Evolutionary conservation across 495 filamentous ascomycete species (phyloP), one percentile per base, ranked within the genome.

Genomic region (Podospora comata): DNA sequence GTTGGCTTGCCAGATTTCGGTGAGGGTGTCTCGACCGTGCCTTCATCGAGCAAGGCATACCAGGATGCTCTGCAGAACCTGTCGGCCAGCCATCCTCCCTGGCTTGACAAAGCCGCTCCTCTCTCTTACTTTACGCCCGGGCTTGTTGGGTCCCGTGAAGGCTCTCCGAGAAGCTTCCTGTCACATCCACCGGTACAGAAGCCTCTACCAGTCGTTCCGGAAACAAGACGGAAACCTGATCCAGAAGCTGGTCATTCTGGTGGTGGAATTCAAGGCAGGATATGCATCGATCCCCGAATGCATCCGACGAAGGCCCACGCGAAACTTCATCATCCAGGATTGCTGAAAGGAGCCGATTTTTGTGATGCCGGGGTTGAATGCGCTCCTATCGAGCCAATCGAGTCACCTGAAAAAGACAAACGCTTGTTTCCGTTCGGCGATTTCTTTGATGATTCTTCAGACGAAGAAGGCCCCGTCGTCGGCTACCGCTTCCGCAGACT

Each of bases 401-500:
- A 65, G 7, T 13, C 54, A 5, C 55, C 65, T 9, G 68, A 53
- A 3, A 60, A 65, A 26, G 59, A 62, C 27, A 64, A 32, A 65
- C 62, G 72, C 23, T 63, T 74, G 15, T 71, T 71, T n/a, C 70
- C 70, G 11, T 67, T 67, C 53, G 64, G 54, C 16, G 71, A 72
- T 44, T 65, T 56, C 54, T 55, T 59, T 3, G 26, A 27, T 19
- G 68, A 68, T 4, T 56, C n/a, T 28, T 61, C 44, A 23, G n/a
- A 19, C 19, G 67, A 65, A 16, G 28, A 65, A 2, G 23, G 23
- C 0, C 64, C 48, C 28, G 34, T 73, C 9, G 69, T 73, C 5
- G 76, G 72, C 13, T 68, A 72, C 30, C 71, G 67, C 7, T 70
- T 73, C 39, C 76, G 73, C 23, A 55, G 66, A n/a, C 70, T 80